Percentiles rank a stretch among this genome's conserved stretches.
phyloP scores from a whole-genome alignment of 2,329 filamentous ascomycete genomes.

The Celoporthe dispersa region DNA sequence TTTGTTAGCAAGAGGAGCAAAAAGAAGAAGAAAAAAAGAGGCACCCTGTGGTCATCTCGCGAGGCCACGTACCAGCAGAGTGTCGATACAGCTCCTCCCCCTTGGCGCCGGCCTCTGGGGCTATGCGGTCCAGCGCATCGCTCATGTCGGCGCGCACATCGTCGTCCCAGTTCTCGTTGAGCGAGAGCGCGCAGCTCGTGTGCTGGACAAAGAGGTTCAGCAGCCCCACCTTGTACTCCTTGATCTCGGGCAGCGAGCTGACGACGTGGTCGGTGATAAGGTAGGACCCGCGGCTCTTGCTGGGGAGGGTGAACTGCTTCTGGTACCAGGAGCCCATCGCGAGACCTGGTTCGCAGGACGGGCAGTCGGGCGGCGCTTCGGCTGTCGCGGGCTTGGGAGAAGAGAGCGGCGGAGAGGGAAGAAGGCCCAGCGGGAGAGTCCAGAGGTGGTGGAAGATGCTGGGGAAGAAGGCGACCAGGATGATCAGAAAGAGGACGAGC shows the following conservation, averaged over 20 bases:
- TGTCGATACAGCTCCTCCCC: conserved; percentile 81
- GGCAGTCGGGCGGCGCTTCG: conserved; percentile 29
- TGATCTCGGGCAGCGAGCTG: conserved; percentile 76
- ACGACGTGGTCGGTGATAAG: conserved; percentile 81
- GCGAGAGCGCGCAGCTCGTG: conserved; percentile 84
- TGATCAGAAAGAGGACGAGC: conserved; percentile 50
- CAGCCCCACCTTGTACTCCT: conserved; percentile 81
- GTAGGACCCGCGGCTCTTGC: conserved; percentile 81
- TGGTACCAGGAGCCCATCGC: conserved; percentile 78
- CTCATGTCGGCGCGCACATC: conserved; percentile 94
- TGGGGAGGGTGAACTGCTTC: conserved; percentile 80
- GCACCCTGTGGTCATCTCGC: background rate
- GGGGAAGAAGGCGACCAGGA: conserved; percentile 58
- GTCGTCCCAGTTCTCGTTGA: conserved; percentile 90
- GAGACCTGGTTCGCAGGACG: conserved; percentile 27
- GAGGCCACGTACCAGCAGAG: conserved; percentile 32
- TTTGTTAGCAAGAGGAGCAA: conserved; percentile 2
- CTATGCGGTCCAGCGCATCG: conserved; percentile 89
- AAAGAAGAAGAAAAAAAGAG: background rate
- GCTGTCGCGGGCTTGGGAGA: conserved; percentile 33
- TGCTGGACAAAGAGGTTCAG: conserved; percentile 94
- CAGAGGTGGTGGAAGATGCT: conserved; percentile 56
- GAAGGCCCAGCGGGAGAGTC: conserved; percentile 50
- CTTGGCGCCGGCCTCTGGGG: conserved; percentile 74
- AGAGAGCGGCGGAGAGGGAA: conserved; percentile 32